Evolutionary conservation across 768 basidiomycete species (phyloP), one percentile per base, ranked within the genome.

Genomic region (Hericium erinaceus): DNA sequence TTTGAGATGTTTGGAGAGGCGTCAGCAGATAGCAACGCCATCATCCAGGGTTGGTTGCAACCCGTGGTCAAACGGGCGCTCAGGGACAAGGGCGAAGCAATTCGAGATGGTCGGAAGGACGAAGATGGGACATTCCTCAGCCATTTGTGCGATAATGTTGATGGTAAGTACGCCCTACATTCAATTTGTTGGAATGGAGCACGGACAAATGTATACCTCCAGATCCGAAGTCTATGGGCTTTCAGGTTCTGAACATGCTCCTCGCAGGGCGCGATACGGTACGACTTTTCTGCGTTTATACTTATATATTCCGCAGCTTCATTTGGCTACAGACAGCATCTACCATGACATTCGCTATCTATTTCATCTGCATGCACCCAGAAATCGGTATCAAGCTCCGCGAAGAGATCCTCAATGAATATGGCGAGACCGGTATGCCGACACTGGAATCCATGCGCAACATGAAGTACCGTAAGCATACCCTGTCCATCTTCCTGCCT

Each of bases 81-180:
- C 16, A n/a, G 38, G 38, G 16, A 39, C 16, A 37, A 39, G 33
- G 52, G 16, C 13, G n/a, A 38, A n/a, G 33, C 13, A 18, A n/a
- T 18, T 20, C 15, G 20, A 16, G 49, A 51, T 13, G 49, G 22
- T 18, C 18, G 6, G 49, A 51, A 24, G n/a, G 52, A 37, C 11
- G 52, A 74, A 2, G 66, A 67, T 16, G 73, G 69, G 40, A 77
- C 77, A 0, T 56, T 79, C 12, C 58, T 80, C 7, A 77, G 76
- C 41, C 66, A 74, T 61, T 62, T 79, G 22, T 65, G 75, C 9
- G 67, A 68, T 22, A 53, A n/a, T n/a, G 12, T 28, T 13, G 39
- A 39, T 12, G 52, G 52, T 53, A 9, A 8, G 52, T 39, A 8
- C 33, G 33, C 28, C 28, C 28, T 33, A 33, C 28, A 12, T 33